These are phyloP conservation scores for Chaetomium globosum DNA, from an alignment of 2,329 filamentous ascomycete species.

Conservation along the genomic window DNA sequence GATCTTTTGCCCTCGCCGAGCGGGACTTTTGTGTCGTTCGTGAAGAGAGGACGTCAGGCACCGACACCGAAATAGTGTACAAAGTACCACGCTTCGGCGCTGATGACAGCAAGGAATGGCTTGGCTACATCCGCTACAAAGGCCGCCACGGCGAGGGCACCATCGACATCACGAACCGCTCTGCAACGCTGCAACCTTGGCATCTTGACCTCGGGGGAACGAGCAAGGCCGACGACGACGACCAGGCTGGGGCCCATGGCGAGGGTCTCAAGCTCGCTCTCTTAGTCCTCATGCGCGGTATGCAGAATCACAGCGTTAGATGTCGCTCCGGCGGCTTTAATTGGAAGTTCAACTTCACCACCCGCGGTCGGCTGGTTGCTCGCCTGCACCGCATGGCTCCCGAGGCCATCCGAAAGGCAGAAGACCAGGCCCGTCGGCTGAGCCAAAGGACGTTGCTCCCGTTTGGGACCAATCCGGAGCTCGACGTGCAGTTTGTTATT, in stretches of 20 bases:
- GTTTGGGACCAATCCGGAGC: conserved; percentile 13
- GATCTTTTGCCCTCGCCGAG: conserved; percentile 35
- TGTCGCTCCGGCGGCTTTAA: conserved; percentile 38
- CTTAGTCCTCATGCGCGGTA: conserved; percentile 38
- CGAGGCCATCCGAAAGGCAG: background rate
- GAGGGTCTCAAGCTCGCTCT: conserved; percentile 40
- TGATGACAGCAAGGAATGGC: conserved; percentile 26
- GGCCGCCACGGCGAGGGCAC: conserved; percentile 34
- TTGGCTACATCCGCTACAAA: conserved; percentile 42
- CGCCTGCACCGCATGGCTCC: conserved; percentile 19
- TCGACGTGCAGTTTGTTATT: conserved; percentile 37
- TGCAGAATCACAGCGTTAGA: conserved; percentile 38
- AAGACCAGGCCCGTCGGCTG: conserved; percentile 12
- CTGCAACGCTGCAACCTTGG: conserved; percentile 39
- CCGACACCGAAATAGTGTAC: conserved; percentile 39
- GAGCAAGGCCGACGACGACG: conserved; percentile 33
- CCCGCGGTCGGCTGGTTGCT: conserved; percentile 32
- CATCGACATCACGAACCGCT: conserved; percentile 40
- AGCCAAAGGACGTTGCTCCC: conserved; percentile 27
- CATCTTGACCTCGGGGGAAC: conserved; percentile 40
- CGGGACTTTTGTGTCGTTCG: conserved; percentile 34
- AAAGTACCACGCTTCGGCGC: conserved; percentile 27
- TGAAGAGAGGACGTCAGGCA: conserved; percentile 24
- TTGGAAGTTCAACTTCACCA: conserved; percentile 42
- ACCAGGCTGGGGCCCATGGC: conserved; percentile 39